These are phyloP conservation scores for Metroxylon sagu DNA, from an alignment of 176 grass and related monocot genomes.

Conservation along the genomic window DNA sequence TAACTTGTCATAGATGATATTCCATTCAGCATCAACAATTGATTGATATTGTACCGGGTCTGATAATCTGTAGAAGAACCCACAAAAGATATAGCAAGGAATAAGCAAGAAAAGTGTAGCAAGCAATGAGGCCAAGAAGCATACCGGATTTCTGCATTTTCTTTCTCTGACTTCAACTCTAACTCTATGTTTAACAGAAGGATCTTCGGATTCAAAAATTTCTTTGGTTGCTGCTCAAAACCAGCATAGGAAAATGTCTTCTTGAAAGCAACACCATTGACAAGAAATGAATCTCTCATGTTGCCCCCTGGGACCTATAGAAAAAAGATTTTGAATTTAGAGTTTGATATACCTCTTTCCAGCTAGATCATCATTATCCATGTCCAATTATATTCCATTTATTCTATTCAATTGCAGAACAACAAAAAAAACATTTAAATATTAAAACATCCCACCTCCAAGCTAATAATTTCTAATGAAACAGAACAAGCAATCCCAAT, in stretches of 20 bases:
- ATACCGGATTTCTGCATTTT: conserved; percentile 97
- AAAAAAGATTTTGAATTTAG: neutral
- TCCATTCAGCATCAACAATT: conserved; percentile 99
- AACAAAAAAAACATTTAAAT: too few relatives aligned
- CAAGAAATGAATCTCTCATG: conserved; percentile 93
- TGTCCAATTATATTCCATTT: too few relatives aligned
- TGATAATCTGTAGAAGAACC: conserved; percentile 43
- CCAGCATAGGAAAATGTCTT: conserved; percentile 97
- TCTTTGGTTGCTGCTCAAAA: conserved; percentile 95
- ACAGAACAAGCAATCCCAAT: too few relatives aligned
- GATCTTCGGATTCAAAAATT: conserved; percentile 86
- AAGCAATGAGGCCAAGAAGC: neutral
- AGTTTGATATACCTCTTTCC: too few relatives aligned
- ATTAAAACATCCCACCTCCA: too few relatives aligned
- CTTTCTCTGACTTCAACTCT: conserved; percentile 93
- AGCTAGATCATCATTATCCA: too few relatives aligned
- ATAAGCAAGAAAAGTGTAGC: neutral
- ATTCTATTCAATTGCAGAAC: too few relatives aligned
- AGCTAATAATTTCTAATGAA: too few relatives aligned
- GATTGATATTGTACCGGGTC: conserved; percentile 96
- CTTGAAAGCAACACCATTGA: conserved; percentile 90
- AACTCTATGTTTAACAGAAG: conserved; percentile 91
- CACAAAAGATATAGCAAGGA: neutral
- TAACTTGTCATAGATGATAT: conserved; percentile 98
- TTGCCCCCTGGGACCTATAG: conserved; percentile 80